A percentile compares a stretch with the other conserved stretches of the same genome.
Evolutionary conservation across 2,329 filamentous ascomycete genomes (phyloP).

Genomic region (Tricladium varicosporioides): DNA sequence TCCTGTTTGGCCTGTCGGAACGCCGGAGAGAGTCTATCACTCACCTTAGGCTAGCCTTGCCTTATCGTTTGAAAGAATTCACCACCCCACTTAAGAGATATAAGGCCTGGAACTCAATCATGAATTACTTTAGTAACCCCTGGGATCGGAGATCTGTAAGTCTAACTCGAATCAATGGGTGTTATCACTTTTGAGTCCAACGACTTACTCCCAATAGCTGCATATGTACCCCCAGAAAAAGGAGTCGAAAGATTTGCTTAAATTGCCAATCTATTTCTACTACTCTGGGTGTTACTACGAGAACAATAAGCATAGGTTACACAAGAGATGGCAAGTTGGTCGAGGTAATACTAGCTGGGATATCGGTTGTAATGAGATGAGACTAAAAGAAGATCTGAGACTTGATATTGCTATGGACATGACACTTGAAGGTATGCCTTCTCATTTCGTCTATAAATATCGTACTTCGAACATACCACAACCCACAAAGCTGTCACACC

Average conservation of each 20-base stretch:
- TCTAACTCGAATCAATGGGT: background rate
- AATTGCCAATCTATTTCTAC: slow-evolving; percentile 19
- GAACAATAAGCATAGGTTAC: slow-evolving; percentile 14
- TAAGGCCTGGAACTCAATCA: slow-evolving; percentile 15
- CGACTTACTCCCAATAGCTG: slow-evolving; percentile 9
- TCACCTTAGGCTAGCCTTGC: slow-evolving; percentile 17
- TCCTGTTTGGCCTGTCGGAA: slow-evolving; percentile 20
- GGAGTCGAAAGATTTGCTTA: background rate
- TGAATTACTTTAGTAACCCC: slow-evolving; percentile 24
- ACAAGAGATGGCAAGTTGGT: slow-evolving; percentile 20
- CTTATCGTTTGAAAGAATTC: slow-evolving; percentile 1
- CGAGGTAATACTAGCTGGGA: slow-evolving; percentile 20
- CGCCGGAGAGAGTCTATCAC: slow-evolving; percentile 16
- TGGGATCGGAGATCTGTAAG: slow-evolving; percentile 22
- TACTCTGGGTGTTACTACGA: slow-evolving; percentile 23
- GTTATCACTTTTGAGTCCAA: background rate
- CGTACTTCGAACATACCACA: background rate
- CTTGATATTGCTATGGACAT: slow-evolving; percentile 16
- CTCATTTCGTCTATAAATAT: too few relatives aligned
- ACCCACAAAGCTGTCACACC: background rate
- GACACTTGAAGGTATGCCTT: background rate
- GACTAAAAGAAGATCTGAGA: slow-evolving; percentile 13
- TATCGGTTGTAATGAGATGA: slow-evolving; percentile 17
- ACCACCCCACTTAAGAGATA: background rate
- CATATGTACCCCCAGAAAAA: slow-evolving; percentile 10